Evolutionary conservation across 805 yeast genomes (phyloP).

Genomic region (Brettanomyces anomalus): DNA sequence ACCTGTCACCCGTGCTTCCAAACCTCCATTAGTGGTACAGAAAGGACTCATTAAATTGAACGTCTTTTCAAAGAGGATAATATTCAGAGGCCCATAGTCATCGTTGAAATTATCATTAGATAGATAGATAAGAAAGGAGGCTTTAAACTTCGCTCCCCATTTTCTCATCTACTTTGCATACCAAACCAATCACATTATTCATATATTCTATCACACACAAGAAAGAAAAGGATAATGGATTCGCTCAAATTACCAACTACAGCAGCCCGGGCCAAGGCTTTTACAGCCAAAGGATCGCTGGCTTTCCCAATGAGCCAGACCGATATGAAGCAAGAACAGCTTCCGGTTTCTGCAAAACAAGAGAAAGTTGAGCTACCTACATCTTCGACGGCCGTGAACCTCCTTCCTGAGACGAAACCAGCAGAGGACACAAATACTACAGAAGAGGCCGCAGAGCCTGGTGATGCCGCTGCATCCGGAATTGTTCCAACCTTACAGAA

Average conservation of each 20-base stretch:
- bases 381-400: background rate
- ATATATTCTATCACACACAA: too few species aligned
- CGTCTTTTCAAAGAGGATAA: constrained; percentile 14
- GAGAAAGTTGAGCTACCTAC: background rate
- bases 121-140: background rate
- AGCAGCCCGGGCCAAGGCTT: constrained; percentile 67
- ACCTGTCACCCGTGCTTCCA: too few species aligned
- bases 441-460: constrained; percentile 17
- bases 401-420: background rate
- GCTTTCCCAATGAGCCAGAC: constrained; percentile 40
- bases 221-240: constrained; percentile 40
- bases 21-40: constrained; percentile 2
- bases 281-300: constrained; percentile 57
- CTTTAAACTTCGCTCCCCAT: too few species aligned
- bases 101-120: background rate
- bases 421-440: background rate
- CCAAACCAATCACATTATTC: too few species aligned
- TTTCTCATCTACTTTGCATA: too few species aligned
- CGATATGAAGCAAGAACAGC: constrained; percentile 18
- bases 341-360: background rate
- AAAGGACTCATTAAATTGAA: constrained; percentile 23
- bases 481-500: constrained; percentile 93
- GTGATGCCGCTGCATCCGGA: constrained; percentile 79
- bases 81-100: background rate
- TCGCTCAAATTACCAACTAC: constrained; percentile 69